Evolutionary conservation across 139 green algal species (phyloP).

Genomic region (Closterium sp.): DNA sequence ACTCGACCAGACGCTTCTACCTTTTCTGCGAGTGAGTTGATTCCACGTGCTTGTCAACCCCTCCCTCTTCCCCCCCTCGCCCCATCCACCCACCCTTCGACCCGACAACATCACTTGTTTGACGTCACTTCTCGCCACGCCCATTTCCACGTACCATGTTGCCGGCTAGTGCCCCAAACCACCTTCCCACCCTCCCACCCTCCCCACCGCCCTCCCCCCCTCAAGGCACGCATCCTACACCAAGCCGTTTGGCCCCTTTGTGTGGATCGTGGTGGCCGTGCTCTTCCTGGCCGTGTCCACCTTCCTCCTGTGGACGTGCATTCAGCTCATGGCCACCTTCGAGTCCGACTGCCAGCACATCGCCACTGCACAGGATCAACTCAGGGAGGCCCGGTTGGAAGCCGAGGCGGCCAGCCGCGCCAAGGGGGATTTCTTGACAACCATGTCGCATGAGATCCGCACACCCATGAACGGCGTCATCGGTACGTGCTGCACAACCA

Average conservation of each 20-base stretch:
- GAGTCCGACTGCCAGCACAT: neutral
- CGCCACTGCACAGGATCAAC: neutral
- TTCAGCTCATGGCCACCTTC: neutral
- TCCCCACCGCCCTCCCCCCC: no score
- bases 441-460: neutral
- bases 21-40: neutral
- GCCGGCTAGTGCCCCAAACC: no score
- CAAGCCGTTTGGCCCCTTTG: neutral
- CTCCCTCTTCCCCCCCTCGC: no score
- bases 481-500: no score
- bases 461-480: neutral
- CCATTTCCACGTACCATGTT: no score
- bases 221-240: neutral
- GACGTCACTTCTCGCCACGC: no score
- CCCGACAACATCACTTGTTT: no score
- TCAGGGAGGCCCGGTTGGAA: neutral
- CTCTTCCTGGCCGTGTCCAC: neutral
- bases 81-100: no score
- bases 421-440: neutral
- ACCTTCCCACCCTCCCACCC: no score
- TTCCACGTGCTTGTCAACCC: no score
- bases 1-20: neutral
- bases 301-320: neutral
- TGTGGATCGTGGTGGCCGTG: neutral
- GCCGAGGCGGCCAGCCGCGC: neutral